Evolutionary conservation across 225 moss, liverwort and hornwort species (phyloP).

Genomic region (Bryoerythrophyllum caledonicum): DNA sequence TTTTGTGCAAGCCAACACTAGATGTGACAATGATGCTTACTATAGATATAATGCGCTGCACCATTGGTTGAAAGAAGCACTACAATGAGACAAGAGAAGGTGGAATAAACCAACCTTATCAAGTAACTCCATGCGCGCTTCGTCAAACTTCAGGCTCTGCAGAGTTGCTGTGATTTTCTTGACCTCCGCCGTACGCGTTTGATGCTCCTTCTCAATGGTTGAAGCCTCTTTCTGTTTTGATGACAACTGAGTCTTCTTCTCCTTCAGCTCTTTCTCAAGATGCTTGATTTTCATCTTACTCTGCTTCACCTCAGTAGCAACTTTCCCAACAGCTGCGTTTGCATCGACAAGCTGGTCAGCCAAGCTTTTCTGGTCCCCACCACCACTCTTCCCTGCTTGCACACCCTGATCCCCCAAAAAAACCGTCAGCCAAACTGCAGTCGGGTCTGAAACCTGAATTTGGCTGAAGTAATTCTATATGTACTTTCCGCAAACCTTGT

Average conservation of each 20-base stretch:
- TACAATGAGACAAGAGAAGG: conserved; percentile 14
- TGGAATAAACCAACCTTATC: conserved; percentile 56
- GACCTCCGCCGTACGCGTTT: conserved; percentile 72
- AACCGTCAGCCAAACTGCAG: conserved; percentile 19
- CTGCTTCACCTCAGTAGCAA: conserved; percentile 75
- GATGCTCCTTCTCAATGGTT: conserved; percentile 71
- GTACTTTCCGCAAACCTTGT: not conserved
- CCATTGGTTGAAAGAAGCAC: not conserved
- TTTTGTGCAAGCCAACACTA: conserved; percentile 1
- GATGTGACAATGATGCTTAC: not conserved
- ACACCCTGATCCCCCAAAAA: conserved; percentile 57
- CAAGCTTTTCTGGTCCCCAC: conserved; percentile 85
- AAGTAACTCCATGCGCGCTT: conserved; percentile 69
- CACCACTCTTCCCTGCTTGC: conserved; percentile 93
- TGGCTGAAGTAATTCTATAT: not conserved
- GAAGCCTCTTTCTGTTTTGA: conserved; percentile 85
- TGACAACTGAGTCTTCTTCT: conserved; percentile 67
- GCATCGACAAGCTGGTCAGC: conserved; percentile 94
- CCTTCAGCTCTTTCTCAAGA: conserved; percentile 79
- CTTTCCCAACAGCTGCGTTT: conserved; percentile 73
- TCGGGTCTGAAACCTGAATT: conserved; percentile 2
- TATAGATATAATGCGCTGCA: not conserved
- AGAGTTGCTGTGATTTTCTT: conserved; percentile 63
- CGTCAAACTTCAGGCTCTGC: conserved; percentile 64
- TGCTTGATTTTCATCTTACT: conserved; percentile 81